A percentile compares a stretch with the other conserved stretches of the same genome.
These are phyloP conservation scores for Aspergillus sclerotiicarbonarius DNA, from an alignment of 495 filamentous ascomycete species.

Conservation along the genomic window DNA sequence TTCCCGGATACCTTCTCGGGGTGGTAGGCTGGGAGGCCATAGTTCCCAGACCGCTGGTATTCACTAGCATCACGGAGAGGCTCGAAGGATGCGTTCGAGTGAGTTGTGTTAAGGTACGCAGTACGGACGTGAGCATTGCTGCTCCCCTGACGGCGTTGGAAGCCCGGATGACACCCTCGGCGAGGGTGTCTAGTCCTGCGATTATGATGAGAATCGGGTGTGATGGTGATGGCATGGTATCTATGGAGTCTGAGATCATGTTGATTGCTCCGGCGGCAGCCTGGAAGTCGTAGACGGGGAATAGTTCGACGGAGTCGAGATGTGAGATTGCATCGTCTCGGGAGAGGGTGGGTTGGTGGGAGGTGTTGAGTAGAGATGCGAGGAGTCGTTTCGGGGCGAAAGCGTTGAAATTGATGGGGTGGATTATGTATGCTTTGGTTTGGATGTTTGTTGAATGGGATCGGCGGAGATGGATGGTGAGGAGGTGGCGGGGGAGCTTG, in stretches of 20 bases:
- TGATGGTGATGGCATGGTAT: conserved; percentile 16
- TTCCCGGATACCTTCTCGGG: no score
- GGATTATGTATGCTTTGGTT: conserved; percentile 44
- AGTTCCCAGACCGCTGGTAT: conserved; percentile 36
- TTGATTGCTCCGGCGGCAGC: conserved; percentile 36
- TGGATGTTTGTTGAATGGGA: conserved; percentile 5
- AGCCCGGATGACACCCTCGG: conserved; percentile 38
- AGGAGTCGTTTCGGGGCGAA: conserved; percentile 74
- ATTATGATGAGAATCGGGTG: conserved; percentile 29
- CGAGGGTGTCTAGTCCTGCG: conserved; percentile 39
- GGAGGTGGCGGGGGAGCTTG: conserved; percentile 24
- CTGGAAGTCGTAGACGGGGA: conserved; percentile 37
- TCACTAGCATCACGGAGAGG: conserved; percentile 40
- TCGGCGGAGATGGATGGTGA: conserved; percentile 19
- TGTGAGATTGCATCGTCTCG: conserved; percentile 32
- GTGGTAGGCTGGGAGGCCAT: neutral
- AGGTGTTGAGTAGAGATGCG: conserved; percentile 23
- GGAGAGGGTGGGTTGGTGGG: conserved; percentile 21
- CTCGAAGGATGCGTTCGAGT: conserved; percentile 26
- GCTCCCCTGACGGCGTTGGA: conserved; percentile 42
- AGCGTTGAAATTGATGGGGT: conserved; percentile 80
- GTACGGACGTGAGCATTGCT: conserved; percentile 31
- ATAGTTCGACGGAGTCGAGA: conserved; percentile 40
- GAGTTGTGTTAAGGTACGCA: conserved; percentile 36
- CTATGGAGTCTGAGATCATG: conserved; percentile 30